Base-by-base conservation (phyloP, 2,329 filamentous ascomycete species). In the Fusarium equiseti region DNA sequence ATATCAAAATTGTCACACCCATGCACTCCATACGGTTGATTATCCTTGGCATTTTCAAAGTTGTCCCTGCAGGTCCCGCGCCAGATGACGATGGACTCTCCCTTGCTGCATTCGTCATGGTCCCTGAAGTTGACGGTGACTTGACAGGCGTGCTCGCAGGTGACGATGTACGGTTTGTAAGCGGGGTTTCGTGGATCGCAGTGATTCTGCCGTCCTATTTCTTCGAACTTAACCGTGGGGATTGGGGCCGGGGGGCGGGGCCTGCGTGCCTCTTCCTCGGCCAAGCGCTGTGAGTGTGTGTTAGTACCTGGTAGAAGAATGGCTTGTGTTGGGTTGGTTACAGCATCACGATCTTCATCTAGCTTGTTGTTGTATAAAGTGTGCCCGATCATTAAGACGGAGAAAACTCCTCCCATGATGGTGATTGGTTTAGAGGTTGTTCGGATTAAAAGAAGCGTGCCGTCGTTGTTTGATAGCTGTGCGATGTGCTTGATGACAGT, bases 1-100 rank as follows among this genome's bases (percentile, higher is more conserved):
- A 35, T 35, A 5, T 35, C 31, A 35, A 35, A 35, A 2, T 35
- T 35, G 1, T 8, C 9, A 18, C 31, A 35, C 1, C 31, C 31
- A 2, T 1, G 9, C 8, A 35, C 31, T 16, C 8, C 31, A 5
- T 35, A 8, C 8, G 0, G 0, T 16, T 0, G 0, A 16, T 35
- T 35, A 35, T 35, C 15, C 31, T 18, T n/a, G 3, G 5, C 32
- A 2, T 38, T 6, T 0, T 38, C 1, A 3, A 11, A 38, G 6
- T 38, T 38, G 5, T 38, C 32, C 32, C 2, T 38, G 32, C 32
- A 38, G 9, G 1, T 11, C 9, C 32, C 32, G 32, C 16, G 32
- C 32, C 16, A 38, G 32, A 38, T 10, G 5, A 38, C 1, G 16
- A 11, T 11, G 16, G 16, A 6, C 2, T 10, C 2, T 10, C 32